Evolutionary conservation across 805 yeast species (phyloP).

Genomic region (Blastobotrys terrestris): DNA sequence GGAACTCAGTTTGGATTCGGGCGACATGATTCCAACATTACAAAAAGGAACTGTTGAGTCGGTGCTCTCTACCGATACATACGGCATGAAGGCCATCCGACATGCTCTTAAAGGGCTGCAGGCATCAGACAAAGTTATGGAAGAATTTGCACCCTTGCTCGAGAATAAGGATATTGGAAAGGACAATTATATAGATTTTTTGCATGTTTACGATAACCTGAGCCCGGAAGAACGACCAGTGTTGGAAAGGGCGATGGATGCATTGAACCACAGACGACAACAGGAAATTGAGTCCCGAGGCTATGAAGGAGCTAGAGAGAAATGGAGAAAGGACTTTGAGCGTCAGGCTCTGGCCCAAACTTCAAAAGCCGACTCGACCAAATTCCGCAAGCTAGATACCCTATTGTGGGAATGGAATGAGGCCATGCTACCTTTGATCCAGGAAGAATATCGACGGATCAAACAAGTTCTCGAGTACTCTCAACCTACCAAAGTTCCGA

Average conservation of each 20-base stretch:
- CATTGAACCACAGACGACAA: conserved; percentile 72
- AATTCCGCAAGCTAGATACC: conserved; percentile 43
- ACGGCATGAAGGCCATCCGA: conserved; percentile 72
- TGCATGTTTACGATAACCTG: conserved; percentile 54
- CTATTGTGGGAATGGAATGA: conserved; percentile 81
- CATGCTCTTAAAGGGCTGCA: conserved; percentile 57
- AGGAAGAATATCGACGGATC: conserved; percentile 58
- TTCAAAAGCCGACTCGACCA: conserved; percentile 37
- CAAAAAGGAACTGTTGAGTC: conserved; percentile 49
- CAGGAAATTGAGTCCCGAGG: conserved; percentile 69
- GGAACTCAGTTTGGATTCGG: conserved; percentile 11
- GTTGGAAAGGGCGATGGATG: conserved; percentile 64
- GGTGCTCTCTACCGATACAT: conserved; percentile 63
- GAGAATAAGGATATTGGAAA: conserved; percentile 29
- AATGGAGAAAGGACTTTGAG: conserved; percentile 83
- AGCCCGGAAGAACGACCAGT: conserved; percentile 37
- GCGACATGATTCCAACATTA: conserved; percentile 27
- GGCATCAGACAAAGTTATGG: conserved; percentile 20
- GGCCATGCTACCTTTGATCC: conserved; percentile 62
- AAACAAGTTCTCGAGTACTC: conserved; percentile 34
- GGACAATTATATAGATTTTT: conserved; percentile 51
- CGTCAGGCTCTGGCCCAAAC: conserved; percentile 12
- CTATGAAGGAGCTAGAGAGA: conserved; percentile 75
- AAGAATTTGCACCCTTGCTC: conserved; percentile 30
- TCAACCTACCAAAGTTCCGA: conserved; percentile 19